Percentiles rank a stretch among this genome's conserved stretches.
Conservation (phyloP, 352 stramenopile genomes). For the Phytophthora pistaciae region DNA sequence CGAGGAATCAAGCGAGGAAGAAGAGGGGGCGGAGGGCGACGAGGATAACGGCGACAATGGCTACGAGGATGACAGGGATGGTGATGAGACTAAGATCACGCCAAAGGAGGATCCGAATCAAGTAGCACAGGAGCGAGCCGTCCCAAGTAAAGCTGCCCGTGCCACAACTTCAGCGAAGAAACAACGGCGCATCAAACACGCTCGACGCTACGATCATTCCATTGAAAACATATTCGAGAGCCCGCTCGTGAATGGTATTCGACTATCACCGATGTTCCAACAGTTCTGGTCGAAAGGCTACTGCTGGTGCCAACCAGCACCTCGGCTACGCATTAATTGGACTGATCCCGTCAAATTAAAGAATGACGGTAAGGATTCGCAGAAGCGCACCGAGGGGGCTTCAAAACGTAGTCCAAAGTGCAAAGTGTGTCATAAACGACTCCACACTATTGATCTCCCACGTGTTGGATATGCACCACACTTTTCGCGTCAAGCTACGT, state of each 20-base stretch:
- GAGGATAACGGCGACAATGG: not conserved
- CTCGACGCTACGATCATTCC: not conserved
- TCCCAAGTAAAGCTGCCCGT: slow-evolving; percentile 13
- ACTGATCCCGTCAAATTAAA: slow-evolving; percentile 7
- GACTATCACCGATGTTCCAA: slow-evolving; percentile 53
- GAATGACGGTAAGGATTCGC: not conserved
- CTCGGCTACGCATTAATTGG: slow-evolving; percentile 41
- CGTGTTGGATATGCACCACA: slow-evolving; percentile 47
- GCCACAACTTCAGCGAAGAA: slow-evolving; percentile 13
- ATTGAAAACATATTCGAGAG: slow-evolving; percentile 19
- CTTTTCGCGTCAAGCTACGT: slow-evolving; percentile 60
- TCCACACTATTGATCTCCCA: slow-evolving; percentile 47
- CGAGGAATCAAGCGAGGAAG: slow-evolving; percentile 9
- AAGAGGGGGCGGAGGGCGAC: slow-evolving; percentile 8
- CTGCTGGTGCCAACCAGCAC: slow-evolving; percentile 54
- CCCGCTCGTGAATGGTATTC: slow-evolving; percentile 47
- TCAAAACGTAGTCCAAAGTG: slow-evolving; percentile 11
- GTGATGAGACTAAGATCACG: not conserved
- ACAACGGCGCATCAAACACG: not conserved
- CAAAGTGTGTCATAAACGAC: slow-evolving; percentile 35
- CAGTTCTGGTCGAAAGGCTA: slow-evolving; percentile 62
- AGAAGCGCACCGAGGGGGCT: not conserved
- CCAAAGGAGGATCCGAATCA: not conserved
- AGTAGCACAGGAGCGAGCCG: not conserved
- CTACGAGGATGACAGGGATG: not conserved